Conservation (phyloP, 2,329 filamentous ascomycete species). For the Cordyceps tenuipes region DNA sequence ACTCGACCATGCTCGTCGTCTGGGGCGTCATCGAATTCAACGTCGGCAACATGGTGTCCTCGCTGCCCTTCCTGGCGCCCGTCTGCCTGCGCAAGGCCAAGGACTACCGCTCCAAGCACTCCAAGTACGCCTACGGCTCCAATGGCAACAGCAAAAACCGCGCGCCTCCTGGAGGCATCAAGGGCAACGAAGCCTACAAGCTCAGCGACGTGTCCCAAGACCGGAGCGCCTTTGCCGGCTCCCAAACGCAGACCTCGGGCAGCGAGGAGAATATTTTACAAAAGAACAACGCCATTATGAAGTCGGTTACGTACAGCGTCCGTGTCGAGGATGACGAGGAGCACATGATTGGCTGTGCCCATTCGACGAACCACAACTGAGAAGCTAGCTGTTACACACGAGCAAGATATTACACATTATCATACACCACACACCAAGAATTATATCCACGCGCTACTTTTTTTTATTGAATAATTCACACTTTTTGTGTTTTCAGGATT, state of each 20-base stretch:
- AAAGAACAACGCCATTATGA: slow-evolving; percentile 28
- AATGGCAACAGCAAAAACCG: slow-evolving; percentile 18
- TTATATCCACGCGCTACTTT: background rate
- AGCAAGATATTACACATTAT: background rate
- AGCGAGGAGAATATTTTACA: slow-evolving; percentile 34
- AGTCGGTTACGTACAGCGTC: slow-evolving; percentile 35
- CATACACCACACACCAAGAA: background rate
- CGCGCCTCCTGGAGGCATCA: slow-evolving; percentile 15
- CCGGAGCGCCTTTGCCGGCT: slow-evolving; percentile 22
- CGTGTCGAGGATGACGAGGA: slow-evolving; percentile 24
- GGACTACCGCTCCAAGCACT: slow-evolving; percentile 32
- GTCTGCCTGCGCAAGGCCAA: slow-evolving; percentile 34
- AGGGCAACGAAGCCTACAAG: slow-evolving; percentile 27
- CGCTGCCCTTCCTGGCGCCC: slow-evolving; percentile 36
- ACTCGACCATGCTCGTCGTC: slow-evolving; percentile 47
- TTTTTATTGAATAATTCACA: background rate
- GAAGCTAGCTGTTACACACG: too few relatives aligned
- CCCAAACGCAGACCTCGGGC: slow-evolving; percentile 18
- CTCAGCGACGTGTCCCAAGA: slow-evolving; percentile 29
- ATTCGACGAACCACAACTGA: background rate
- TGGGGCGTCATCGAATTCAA: slow-evolving; percentile 52
- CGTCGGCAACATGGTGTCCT: slow-evolving; percentile 42
- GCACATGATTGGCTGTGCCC: background rate
- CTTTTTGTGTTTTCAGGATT: background rate
- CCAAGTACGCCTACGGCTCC: slow-evolving; percentile 22